Percentiles rank a stretch among this genome's conserved stretches.
These are phyloP conservation scores for Verruconis gallopava DNA, from an alignment of 2,329 filamentous ascomycete genomes.

Conservation along the genomic window DNA sequence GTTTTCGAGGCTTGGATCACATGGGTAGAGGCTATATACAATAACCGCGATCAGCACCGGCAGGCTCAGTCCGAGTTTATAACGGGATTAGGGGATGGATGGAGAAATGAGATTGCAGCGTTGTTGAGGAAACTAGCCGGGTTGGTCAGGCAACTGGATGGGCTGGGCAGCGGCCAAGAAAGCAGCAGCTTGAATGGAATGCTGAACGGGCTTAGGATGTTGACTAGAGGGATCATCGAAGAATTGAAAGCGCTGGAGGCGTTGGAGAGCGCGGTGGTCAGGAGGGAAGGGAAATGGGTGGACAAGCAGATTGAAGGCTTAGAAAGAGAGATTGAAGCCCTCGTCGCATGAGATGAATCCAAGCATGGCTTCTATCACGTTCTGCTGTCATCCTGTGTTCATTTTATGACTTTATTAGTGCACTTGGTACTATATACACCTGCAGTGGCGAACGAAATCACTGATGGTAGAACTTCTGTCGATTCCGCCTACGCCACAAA, in stretches of 20 bases:
- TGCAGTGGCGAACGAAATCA: no score
- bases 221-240: conserved; percentile 22
- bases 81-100: conserved; percentile 11
- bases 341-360: no score
- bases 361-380: no score
- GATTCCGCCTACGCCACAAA: no score
- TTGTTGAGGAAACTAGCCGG: conserved; percentile 22
- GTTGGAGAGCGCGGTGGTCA: conserved; percentile 20
- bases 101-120: conserved; percentile 22
- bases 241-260: conserved; percentile 23
- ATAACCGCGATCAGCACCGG: conserved; percentile 10
- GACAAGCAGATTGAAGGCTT: conserved; percentile 14
- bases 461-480: no score
- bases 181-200: conserved; percentile 22
- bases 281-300: conserved; percentile 23
- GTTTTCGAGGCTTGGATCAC: conserved; percentile 22
- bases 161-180: conserved; percentile 16
- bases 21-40: conserved; percentile 20
- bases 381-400: no score
- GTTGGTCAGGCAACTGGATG: conserved; percentile 21
- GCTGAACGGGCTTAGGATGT: conserved; percentile 17
- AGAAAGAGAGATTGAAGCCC: not conserved
- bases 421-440: no score
- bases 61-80: conserved; percentile 5
- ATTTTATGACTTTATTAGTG: no score